phyloP scores from a whole-genome alignment of 2,329 filamentous ascomycete species.

The Geosmithia putterillii region DNA sequence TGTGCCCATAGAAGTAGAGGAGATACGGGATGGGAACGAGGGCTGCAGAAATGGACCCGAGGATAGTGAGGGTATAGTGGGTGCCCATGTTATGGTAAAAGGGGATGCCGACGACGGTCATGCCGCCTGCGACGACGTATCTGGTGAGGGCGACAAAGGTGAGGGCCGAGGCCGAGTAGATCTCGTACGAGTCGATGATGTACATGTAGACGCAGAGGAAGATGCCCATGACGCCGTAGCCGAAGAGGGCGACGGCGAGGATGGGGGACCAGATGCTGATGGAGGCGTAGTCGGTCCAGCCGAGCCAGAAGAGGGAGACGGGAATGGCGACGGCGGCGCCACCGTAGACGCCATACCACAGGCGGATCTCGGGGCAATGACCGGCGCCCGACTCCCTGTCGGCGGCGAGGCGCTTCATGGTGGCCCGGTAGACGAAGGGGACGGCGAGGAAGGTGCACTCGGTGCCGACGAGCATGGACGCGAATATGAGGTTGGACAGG shows the following conservation, averaged over 20 bases:
- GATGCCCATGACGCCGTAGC: conserved; percentile 31
- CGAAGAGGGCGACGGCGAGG: conserved; percentile 26
- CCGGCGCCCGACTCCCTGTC: too few relatives aligned
- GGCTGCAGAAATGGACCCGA: conserved; percentile 14
- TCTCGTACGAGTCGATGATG: conserved; percentile 21
- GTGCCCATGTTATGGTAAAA: conserved; percentile 19
- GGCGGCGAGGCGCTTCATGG: conserved; percentile 9
- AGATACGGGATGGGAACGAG: conserved; percentile 16
- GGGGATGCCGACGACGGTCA: conserved; percentile 19
- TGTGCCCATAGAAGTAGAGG: conserved; percentile 11
- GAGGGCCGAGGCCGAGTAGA: conserved; percentile 17
- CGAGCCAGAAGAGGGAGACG: conserved; percentile 36
- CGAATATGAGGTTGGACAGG: conserved; percentile 28
- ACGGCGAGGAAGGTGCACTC: conserved; percentile 18
- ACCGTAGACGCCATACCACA: conserved; percentile 30
- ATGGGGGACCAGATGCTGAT: conserved; percentile 33
- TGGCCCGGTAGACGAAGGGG: conserved; percentile 19
- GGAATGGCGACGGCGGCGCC: conserved; percentile 24
- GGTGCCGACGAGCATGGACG: conserved; percentile 28
- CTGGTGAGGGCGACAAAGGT: conserved; percentile 16
- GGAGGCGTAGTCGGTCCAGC: conserved; percentile 27
- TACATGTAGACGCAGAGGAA: conserved; percentile 21
- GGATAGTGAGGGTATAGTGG: conserved; percentile 17
- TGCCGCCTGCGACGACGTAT: conserved; percentile 18
- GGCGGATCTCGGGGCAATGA: conserved; percentile 19